A percentile compares a stretch with the other conserved stretches of the same genome.
Conservation (phyloP, 257 asterid genomes). For the Rubia yunnanensis region DNA sequence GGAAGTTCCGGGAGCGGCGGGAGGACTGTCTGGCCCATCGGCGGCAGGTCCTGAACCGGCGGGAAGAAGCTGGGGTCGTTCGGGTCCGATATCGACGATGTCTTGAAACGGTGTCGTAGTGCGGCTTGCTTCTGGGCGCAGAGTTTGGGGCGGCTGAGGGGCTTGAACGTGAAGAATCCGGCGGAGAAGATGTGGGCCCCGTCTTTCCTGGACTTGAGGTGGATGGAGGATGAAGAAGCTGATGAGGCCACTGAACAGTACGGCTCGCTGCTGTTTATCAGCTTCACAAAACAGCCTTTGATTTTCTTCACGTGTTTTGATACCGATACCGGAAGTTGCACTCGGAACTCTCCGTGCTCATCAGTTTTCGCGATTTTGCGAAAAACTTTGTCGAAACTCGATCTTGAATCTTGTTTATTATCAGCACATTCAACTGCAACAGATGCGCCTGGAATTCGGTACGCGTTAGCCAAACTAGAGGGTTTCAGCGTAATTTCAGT, state of each 20-base stretch:
- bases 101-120: no score
- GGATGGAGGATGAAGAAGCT: slow-evolving; percentile 45
- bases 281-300: slow-evolving; percentile 52
- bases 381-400: no score
- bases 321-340: slow-evolving; percentile 48
- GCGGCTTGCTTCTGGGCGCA: slow-evolving; percentile 49
- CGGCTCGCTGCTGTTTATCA: slow-evolving; percentile 62
- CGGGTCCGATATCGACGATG: slow-evolving; percentile 29
- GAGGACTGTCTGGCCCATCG: slow-evolving; percentile 20
- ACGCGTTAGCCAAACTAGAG: not conserved
- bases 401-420: slow-evolving; percentile 7
- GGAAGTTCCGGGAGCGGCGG: slow-evolving; percentile 26
- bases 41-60: slow-evolving; percentile 30
- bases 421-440: slow-evolving; percentile 65
- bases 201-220: slow-evolving; percentile 40
- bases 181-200: slow-evolving; percentile 74
- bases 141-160: slow-evolving; percentile 49
- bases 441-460: slow-evolving; percentile 47
- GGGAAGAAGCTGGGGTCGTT: slow-evolving; percentile 41
- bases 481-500: not conserved
- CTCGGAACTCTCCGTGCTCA: slow-evolving; percentile 60
- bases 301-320: slow-evolving; percentile 59
- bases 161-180: slow-evolving; percentile 76
- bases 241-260: slow-evolving; percentile 57
- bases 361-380: slow-evolving; percentile 47